A percentile compares a stretch with the other conserved stretches of the same genome.
These are phyloP conservation scores for Nicotiana attenuata DNA, from an alignment of 257 asterid genomes.

Conservation along the genomic window DNA sequence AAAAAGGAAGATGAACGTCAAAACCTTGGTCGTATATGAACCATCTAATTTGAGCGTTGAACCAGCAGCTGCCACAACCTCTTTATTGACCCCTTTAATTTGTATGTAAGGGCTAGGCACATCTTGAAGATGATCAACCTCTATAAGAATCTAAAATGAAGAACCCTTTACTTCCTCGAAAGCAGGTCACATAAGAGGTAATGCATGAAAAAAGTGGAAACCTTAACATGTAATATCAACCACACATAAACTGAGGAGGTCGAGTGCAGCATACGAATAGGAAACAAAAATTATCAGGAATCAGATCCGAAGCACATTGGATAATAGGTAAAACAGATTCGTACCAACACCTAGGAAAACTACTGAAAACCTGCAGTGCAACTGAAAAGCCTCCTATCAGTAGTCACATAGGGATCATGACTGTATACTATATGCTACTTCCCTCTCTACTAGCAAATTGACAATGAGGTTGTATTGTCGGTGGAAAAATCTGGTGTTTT, in stretches of 20 bases:
- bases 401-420: background rate
- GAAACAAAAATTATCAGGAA: background rate
- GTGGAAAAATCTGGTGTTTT: too few relatives aligned
- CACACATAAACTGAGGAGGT: background rate
- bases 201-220: background rate
- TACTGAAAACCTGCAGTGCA: background rate
- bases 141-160: slow-evolving; percentile 69
- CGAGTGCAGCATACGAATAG: background rate
- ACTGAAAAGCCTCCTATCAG: background rate
- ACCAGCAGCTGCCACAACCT: slow-evolving; percentile 80
- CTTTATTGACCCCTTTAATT: slow-evolving; percentile 87
- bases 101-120: slow-evolving; percentile 82
- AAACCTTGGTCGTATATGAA: slow-evolving; percentile 95
- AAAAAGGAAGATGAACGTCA: background rate
- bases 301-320: background rate
- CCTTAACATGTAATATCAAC: background rate
- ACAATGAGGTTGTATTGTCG: too few relatives aligned
- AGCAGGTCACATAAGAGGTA: background rate
- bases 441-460: too few relatives aligned
- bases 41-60: slow-evolving; percentile 79
- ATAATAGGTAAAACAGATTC: background rate
- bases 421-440: background rate
- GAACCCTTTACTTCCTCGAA: background rate
- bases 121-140: slow-evolving; percentile 96
- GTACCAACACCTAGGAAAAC: background rate